Evolutionary conservation across 805 yeast genomes (phyloP), one percentile per base, ranked within the genome.

Genomic region (Zygotorulaspora sp.): DNA sequence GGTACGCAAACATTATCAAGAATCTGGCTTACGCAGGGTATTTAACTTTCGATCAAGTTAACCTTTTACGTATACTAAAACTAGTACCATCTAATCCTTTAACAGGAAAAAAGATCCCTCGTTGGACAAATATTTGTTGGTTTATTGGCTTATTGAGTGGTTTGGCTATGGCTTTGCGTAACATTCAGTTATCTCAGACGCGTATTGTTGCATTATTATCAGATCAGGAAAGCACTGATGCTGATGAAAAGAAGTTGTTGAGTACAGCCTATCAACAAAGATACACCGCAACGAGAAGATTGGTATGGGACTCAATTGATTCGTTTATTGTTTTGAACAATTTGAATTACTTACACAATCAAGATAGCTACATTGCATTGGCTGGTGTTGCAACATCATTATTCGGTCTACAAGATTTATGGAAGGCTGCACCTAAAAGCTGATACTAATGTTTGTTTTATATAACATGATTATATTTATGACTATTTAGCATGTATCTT

Each of bases 371-470:
- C 28, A 75, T 87, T 35, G 96, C 95, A 24, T 65, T 80, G 41
- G 87, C 92, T 25, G 97, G 97, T 57, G 72, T 83, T 17, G 65
- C 84, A 42, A 87, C 97, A 21, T 82, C 95, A 26, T 43, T 78
- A 33, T 68, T 87, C 62, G 96, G 95, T 30, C 67, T 87, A 36
- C 75, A 73, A 57, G 88, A 83, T 52, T 56, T 79, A 49, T 80
- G 94, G 95, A 65, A 58, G 24, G 60, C 72, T 31, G 71, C 75
- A 4, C 29, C 24, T 10, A 21, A 21, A 10, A 10, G 10, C 23
- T 21, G 23, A 21, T 7, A 10, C 23, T n/a, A n/a, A n/a, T n/a
- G n/a, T n/a, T n/a, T n/a, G n/a, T n/a, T n/a, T n/a, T n/a, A n/a
- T n/a, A n/a, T n/a, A n/a, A n/a, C n/a, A n/a, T n/a, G n/a, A n/a